These are phyloP conservation scores for Colletotrichum caudatum DNA, from an alignment of 2,329 filamentous ascomycete species.

Conservation along the genomic window DNA sequence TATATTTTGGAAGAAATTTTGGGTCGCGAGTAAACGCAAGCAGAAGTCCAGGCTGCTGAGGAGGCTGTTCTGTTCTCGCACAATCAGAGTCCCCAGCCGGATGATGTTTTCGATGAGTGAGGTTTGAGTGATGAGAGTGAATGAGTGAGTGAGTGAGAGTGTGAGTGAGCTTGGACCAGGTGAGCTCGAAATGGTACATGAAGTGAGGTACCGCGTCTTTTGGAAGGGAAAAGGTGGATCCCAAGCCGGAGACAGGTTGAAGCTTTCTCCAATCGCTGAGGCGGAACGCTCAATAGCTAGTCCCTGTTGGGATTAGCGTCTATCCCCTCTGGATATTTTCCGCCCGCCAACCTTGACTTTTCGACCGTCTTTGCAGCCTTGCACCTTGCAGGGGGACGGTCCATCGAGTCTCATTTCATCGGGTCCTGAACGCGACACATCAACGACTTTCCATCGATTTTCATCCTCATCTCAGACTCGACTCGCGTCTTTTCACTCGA, in stretches of 20 bases:
- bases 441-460: slow-evolving; percentile 28
- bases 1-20: not conserved
- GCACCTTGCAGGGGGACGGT: slow-evolving; percentile 35
- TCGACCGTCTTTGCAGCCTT: slow-evolving; percentile 28
- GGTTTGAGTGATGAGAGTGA: slow-evolving; percentile 8
- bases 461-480: not conserved
- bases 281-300: not conserved
- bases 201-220: slow-evolving; percentile 9
- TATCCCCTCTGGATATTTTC: slow-evolving; percentile 31
- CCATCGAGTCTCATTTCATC: slow-evolving; percentile 30
- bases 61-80: too few relatives aligned
- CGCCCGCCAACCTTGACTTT: slow-evolving; percentile 31
- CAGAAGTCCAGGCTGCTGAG: not conserved
- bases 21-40: too few relatives aligned
- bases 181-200: slow-evolving; percentile 24
- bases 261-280: slow-evolving; percentile 22
- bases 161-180: slow-evolving; percentile 9
- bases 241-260: not conserved
- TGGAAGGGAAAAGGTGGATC: not conserved
- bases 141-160: not conserved
- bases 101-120: not conserved
- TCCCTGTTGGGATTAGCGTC: not conserved
- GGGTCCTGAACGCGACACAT: slow-evolving; percentile 26
- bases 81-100: not conserved
- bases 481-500: not conserved